A percentile compares a stretch with the other conserved stretches of the same genome.
Evolutionary conservation across 202 grass and related monocot species (phyloP).

Genomic region (Panicum virgatum): DNA sequence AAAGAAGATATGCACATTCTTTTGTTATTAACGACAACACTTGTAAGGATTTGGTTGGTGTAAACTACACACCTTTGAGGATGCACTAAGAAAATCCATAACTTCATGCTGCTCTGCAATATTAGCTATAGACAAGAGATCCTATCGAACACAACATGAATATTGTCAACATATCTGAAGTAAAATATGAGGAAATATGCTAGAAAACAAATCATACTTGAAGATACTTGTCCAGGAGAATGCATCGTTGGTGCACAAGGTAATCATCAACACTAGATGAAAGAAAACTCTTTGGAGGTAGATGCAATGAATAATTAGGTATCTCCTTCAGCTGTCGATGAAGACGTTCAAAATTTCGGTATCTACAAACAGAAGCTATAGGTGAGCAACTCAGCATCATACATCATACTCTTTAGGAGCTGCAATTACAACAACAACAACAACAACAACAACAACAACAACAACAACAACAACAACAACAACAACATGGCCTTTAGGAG

Average conservation of each 20-base stretch:
- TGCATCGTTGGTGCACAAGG: constrained; percentile 95
- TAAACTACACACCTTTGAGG: constrained; percentile 70
- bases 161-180: constrained; percentile 35
- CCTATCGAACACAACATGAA: constrained; percentile 53
- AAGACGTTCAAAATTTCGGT: constrained; percentile 94
- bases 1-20: constrained; percentile 15
- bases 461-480: too few species aligned
- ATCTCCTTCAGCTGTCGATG: constrained; percentile 92
- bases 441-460: too few species aligned
- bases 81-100: constrained; percentile 93
- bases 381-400: constrained; percentile 29
- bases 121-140: constrained; percentile 91
- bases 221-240: constrained; percentile 97
- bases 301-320: constrained; percentile 95
- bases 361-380: constrained; percentile 62
- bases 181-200: constrained; percentile 11
- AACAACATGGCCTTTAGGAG: too few species aligned
- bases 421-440: too few species aligned
- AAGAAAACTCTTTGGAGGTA: constrained; percentile 98
- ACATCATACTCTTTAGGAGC: constrained; percentile 27
- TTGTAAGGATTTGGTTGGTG: constrained; percentile 1
- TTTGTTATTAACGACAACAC: constrained; percentile 39
- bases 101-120: constrained; percentile 97
- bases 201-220: constrained; percentile 64
- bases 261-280: constrained; percentile 98